Evolutionary conservation across 2,329 filamentous ascomycete genomes (phyloP), one percentile per base, ranked within the genome.

Genomic region (Penicillium brevicompactum): DNA sequence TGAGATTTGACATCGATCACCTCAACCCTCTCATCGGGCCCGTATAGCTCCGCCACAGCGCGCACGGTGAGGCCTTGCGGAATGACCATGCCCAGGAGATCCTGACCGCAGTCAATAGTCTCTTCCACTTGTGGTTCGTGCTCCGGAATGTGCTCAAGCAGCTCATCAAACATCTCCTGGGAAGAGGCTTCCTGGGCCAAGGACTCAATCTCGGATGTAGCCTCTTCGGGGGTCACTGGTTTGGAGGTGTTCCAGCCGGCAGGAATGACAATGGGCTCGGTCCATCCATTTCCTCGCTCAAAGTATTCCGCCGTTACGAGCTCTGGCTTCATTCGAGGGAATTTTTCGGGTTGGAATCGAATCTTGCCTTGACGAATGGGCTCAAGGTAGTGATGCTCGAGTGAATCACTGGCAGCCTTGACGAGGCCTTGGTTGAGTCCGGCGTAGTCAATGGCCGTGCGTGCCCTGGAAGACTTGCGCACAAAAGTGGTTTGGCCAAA

Each of bases 1-100:
- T 89, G 86, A 8, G 84, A 85, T 65, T 88, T 87, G 57, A 89
- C 86, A 67, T 89, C 85, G 51, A 89, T 88, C 31, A 89, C 86
- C 54, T 87, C 84, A 7, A 88, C 78, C 43, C 80, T 78, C 65
- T 86, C 84, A 43, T 86, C 82, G 4, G 80, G 80, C 0, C 86
- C 86, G 59, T 87, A 86, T 27, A 88, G 75, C 60, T 88, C 83
- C 42, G 83, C 82, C 21, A 88, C 85, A 49, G 81, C 78, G 30
- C 84, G 80, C 30, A 89, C 85, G 1, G 85, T 88, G 43, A 89
- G 74, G 31, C 81, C 81, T 60, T 82, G 74, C 2, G 86, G 86
- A 59, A 89, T 87, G 24, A 88, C 83, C 86, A 89, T 88, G 61
- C 85, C 86, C 22, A 89, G 74, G 55, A 79, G 79, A 67, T 89